These are phyloP conservation scores for Neonothopanus nambi DNA, from an alignment of 1,284 basidiomycete genomes.

Conservation along the genomic window DNA sequence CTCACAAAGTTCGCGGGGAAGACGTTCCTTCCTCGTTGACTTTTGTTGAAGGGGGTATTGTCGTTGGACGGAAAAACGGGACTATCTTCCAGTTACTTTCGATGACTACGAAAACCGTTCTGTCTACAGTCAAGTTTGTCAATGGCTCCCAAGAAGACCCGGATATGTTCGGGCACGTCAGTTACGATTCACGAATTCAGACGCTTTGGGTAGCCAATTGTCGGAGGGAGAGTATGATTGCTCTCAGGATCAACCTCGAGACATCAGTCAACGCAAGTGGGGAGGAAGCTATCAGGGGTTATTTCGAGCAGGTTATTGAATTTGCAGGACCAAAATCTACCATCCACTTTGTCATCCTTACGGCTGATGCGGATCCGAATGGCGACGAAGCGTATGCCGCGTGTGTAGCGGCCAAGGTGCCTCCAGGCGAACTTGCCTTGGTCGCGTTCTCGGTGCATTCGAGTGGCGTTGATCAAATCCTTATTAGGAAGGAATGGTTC, in stretches of 20 bases:
- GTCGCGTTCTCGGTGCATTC: conserved; percentile 83
- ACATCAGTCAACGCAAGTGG: conserved; percentile 47
- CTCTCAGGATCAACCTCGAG: conserved; percentile 72
- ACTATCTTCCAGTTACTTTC: conserved; percentile 78
- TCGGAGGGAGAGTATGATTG: conserved; percentile 78
- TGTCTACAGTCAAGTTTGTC: conserved; percentile 79
- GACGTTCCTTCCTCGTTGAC: conserved; percentile 77
- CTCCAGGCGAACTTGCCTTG: conserved; percentile 72
- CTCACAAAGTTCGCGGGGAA: conserved; percentile 72
- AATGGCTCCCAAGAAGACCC: conserved; percentile 65
- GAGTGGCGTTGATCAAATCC: conserved; percentile 79
- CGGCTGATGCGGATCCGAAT: conserved; percentile 74
- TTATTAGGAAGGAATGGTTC: conserved; percentile 81
- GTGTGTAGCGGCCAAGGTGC: conserved; percentile 75
- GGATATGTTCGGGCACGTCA: conserved; percentile 83
- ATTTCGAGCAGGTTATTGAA: conserved; percentile 78
- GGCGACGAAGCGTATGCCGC: conserved; percentile 74
- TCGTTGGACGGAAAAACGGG: conserved; percentile 77
- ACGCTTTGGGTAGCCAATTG: conserved; percentile 84
- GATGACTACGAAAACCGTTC: conserved; percentile 63
- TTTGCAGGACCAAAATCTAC: conserved; percentile 81
- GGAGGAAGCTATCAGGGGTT: conserved; percentile 59
- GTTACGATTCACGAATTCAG: conserved; percentile 78
- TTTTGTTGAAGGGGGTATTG: conserved; percentile 76
- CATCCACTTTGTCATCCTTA: conserved; percentile 83